Base-by-base conservation (phyloP, 352 stramenopile species). In the Aphanomyces astaci region DNA sequence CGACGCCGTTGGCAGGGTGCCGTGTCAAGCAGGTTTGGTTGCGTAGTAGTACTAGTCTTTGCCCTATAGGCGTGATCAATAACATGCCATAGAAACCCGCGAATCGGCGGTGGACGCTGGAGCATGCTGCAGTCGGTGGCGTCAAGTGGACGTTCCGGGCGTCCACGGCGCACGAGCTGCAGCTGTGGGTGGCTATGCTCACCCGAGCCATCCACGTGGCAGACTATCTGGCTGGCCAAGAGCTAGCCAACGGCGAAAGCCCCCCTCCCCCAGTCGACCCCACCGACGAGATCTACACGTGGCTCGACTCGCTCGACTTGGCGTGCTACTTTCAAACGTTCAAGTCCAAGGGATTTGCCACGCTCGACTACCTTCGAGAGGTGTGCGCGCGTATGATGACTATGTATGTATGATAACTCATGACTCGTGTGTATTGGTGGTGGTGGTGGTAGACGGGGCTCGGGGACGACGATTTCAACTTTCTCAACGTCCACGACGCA, bases 291-390 rank as follows among this genome's bases (percentile, higher is more conserved):
- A 77, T 94, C 30, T 89, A 83, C 40, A 39, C 77, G 40, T 94
- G 86, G 86, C 78, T 94, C 3, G 80, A 88, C 66, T 66, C 72
- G 19, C 73, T 94, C 27, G 74, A 76, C 0, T 75, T 84, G 2
- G 73, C 89, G 63, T 78, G 76, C 43, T 90, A 84, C 66, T 78
- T 79, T 2, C n/a, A 74, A 1, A 81, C 82, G 59, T 79, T 94
- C 56, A 88, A 88, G 70, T 75, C 76, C 24, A 94, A 94, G 65
- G 86, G 86, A 24, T 94, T 91, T 36, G 65, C 74, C 24, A 81
- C 83, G 11, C 71, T 94, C 36, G 86, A 94, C 69, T 93, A 90
- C 48, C 88, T 94, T 73, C 86, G 86, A 52, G 86, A 94, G 82
- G 86, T 94, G 57, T 19, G 67, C 7, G 32, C 0, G 10, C 2